Conservation (phyloP, 179 eudicot species). For the Spinacia oleracea region DNA sequence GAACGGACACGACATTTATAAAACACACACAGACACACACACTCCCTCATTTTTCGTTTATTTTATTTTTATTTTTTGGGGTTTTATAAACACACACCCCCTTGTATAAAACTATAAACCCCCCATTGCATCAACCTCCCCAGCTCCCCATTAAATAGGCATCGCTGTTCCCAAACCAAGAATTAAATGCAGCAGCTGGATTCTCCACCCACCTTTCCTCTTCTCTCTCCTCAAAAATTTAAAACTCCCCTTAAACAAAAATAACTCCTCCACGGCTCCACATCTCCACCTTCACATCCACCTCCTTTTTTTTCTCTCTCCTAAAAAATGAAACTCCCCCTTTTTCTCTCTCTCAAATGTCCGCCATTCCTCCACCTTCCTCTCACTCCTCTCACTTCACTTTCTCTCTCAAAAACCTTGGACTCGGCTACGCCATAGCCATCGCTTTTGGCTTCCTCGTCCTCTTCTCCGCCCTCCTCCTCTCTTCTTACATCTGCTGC, state of each 20-base stretch:
- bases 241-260: neutral
- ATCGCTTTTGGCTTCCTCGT: constrained; percentile 79
- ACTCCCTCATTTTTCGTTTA: too few species aligned
- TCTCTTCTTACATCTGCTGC: constrained; percentile 80
- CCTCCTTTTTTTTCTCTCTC: neutral
- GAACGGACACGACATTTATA: too few species aligned
- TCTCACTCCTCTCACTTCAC: constrained; percentile 19
- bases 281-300: neutral
- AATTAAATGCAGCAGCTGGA: constrained; percentile 40
- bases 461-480: constrained; percentile 69
- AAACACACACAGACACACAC: too few species aligned
- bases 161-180: constrained; percentile 29
- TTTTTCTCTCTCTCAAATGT: constrained; percentile 25
- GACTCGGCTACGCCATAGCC: constrained; percentile 82
- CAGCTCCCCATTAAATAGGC: constrained; percentile 27
- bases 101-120: too few species aligned
- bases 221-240: neutral
- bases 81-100: too few species aligned
- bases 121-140: neutral
- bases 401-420: constrained; percentile 43
- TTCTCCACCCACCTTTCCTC: constrained; percentile 31
- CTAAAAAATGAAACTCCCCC: constrained; percentile 1
- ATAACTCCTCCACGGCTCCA: neutral
- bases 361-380: constrained; percentile 22
- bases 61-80: too few species aligned